Percentiles rank a stretch among this genome's conserved stretches.
Evolutionary conservation across 2,329 filamentous ascomycete species (phyloP).

Genomic region (Cytospora piceicola): DNA sequence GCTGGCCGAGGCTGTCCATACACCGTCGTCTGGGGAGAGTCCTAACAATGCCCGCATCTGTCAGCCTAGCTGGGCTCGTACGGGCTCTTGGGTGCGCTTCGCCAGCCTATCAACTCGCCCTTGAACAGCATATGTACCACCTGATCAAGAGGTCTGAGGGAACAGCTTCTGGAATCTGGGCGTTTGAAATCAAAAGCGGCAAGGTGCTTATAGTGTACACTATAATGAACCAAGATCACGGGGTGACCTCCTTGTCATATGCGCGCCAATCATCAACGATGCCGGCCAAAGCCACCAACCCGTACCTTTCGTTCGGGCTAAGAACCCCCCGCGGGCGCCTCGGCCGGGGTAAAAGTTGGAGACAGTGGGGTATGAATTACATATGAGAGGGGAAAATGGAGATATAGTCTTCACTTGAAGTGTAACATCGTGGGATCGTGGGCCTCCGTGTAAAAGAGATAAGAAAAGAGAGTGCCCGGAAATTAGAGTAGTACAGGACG

Average conservation of each 20-base stretch:
- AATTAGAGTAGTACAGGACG: background rate
- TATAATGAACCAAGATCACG: background rate
- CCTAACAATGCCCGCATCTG: constrained; percentile 3
- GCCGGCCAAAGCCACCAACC: constrained; percentile 5
- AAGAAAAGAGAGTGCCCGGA: constrained; percentile 19
- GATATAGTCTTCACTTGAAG: constrained; percentile 1
- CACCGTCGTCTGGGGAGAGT: background rate
- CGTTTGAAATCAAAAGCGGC: background rate
- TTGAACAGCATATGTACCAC: constrained; percentile 9
- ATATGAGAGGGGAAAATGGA: constrained; percentile 10
- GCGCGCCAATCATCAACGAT: constrained; percentile 29
- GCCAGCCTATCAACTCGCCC: background rate
- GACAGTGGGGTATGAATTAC: constrained; percentile 18
- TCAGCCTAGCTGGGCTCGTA: background rate
- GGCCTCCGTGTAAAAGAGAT: constrained; percentile 13
- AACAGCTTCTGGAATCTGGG: background rate
- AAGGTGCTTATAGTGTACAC: background rate
- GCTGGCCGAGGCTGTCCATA: background rate
- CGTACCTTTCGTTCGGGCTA: constrained; percentile 17
- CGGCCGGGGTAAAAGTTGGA: background rate
- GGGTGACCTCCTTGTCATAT: constrained; percentile 22
- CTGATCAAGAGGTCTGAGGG: background rate
- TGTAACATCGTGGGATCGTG: constrained; percentile 8
- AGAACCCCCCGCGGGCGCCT: constrained; percentile 11
- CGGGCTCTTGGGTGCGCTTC: background rate